Evolutionary conservation across 116 monocot genomes (phyloP).

Genomic region (Iris pallida): DNA sequence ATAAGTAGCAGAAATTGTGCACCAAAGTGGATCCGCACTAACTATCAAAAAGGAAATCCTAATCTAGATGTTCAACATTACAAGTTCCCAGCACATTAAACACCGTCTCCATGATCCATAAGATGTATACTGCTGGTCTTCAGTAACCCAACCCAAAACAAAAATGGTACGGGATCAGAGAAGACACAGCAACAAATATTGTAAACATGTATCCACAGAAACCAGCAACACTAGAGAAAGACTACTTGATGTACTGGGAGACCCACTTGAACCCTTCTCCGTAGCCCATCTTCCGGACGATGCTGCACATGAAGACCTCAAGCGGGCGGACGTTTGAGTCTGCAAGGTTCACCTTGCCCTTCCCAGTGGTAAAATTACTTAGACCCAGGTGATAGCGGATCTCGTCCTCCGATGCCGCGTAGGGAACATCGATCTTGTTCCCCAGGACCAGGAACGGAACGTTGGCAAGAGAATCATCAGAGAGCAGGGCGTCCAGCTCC

Average conservation of each 20-base stretch:
- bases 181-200: too few species aligned
- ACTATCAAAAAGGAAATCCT: too few species aligned
- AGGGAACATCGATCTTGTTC: slow-evolving; percentile 17
- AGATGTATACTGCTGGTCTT: too few species aligned
- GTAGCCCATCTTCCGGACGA: slow-evolving; percentile 19
- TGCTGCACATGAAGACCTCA: slow-evolving; percentile 23
- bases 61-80: too few species aligned
- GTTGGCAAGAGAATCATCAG: slow-evolving; percentile 12
- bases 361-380: slow-evolving; percentile 15
- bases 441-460: slow-evolving; percentile 19
- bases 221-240: too few species aligned
- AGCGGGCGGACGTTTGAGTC: slow-evolving; percentile 19
- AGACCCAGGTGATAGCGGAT: slow-evolving; percentile 18
- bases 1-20: too few species aligned
- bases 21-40: too few species aligned
- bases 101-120: too few species aligned
- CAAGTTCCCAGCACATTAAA: too few species aligned
- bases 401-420: slow-evolving; percentile 19
- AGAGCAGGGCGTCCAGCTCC: slow-evolving; percentile 16
- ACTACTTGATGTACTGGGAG: slow-evolving; percentile 18
- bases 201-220: too few species aligned
- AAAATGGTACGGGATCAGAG: too few species aligned
- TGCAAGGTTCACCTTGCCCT: slow-evolving; percentile 18
- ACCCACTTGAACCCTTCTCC: slow-evolving; percentile 19
- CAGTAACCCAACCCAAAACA: too few species aligned